A percentile compares a stretch with the other conserved stretches of the same genome.
phyloP scores from a whole-genome alignment of 164 flowering plant species.

The Dillenia suffruticosa region DNA sequence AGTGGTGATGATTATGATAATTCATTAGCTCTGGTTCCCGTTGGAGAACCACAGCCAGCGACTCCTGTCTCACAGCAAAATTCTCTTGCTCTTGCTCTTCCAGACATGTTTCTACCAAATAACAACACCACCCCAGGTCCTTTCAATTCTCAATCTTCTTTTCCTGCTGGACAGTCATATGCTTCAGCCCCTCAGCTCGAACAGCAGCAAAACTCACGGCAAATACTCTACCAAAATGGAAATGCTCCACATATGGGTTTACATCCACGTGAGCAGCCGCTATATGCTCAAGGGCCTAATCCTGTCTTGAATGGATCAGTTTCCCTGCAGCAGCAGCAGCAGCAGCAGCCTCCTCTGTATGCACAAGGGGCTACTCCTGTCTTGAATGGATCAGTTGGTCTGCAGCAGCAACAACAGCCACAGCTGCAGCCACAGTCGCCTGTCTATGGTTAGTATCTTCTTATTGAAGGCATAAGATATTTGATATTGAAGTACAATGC shows the following conservation, averaged over 20 bases:
- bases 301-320: slow-evolving; percentile 51
- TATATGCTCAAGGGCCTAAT: slow-evolving; percentile 27
- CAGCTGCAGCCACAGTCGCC: no score
- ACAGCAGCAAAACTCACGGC: slow-evolving; percentile 44
- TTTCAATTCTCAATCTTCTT: slow-evolving; percentile 22
- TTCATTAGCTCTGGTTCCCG: slow-evolving; percentile 81
- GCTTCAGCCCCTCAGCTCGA: slow-evolving; percentile 39
- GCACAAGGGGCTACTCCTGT: no score
- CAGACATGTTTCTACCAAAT: slow-evolving; percentile 55
- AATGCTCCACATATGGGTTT: slow-evolving; percentile 25
- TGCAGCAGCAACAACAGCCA: no score
- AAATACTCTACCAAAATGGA: slow-evolving; percentile 38
- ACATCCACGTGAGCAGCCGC: slow-evolving; percentile 34
- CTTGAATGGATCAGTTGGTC: no score
- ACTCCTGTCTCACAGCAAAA: slow-evolving; percentile 51
- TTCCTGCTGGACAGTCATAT: slow-evolving; percentile 31
- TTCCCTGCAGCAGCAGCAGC: slow-evolving; percentile 42
- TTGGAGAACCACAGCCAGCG: slow-evolving; percentile 47
- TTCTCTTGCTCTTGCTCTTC: slow-evolving; percentile 72
- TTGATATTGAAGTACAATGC: no score
- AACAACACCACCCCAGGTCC: slow-evolving; percentile 25
- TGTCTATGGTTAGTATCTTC: no score
- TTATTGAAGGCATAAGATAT: no score
- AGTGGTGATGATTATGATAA: slow-evolving; percentile 78
- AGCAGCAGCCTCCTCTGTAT: no score